A percentile compares a stretch with the other conserved stretches of the same genome.
Evolutionary conservation across 106 monocot genomes (phyloP).

Genomic region (Phalaenopsis aphrodite): DNA sequence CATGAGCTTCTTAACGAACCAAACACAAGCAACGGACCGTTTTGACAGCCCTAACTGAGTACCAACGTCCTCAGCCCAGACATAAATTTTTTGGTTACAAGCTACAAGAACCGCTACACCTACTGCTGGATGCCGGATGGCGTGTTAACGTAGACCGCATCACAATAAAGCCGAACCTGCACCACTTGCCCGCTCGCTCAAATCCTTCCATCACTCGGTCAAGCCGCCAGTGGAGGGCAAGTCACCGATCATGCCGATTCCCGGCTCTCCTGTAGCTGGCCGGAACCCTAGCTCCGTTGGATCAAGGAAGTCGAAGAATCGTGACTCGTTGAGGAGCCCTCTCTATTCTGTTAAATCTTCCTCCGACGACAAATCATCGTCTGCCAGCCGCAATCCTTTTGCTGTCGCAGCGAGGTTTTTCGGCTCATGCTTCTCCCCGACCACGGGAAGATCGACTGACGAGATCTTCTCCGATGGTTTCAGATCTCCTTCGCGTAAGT

Average conservation of each 20-base stretch:
- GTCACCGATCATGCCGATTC: neutral
- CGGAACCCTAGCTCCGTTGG: constrained; percentile 2
- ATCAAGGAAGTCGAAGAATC: neutral
- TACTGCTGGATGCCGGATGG: too few relatives aligned
- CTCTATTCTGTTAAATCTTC: neutral
- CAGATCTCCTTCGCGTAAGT: constrained; percentile 3
- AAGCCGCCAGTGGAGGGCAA: neutral
- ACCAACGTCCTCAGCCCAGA: too few relatives aligned
- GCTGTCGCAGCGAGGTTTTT: neutral
- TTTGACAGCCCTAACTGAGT: too few relatives aligned
- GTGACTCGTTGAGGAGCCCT: neutral
- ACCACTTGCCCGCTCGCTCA: neutral
- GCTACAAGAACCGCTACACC: too few relatives aligned
- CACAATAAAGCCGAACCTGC: neutral
- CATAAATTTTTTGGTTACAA: too few relatives aligned
- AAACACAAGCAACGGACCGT: too few relatives aligned
- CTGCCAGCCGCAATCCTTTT: constrained; percentile 4
- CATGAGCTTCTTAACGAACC: too few relatives aligned
- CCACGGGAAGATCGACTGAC: neutral
- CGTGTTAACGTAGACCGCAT: too few relatives aligned
- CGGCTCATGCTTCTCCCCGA: constrained; percentile 3
- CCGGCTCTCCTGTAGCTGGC: neutral
- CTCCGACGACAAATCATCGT: neutral
- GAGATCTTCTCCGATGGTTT: constrained; percentile 8
- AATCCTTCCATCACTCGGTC: neutral